phyloP scores from a whole-genome alignment of 306 rosid genomes.

The Adenanthera pavonina region DNA sequence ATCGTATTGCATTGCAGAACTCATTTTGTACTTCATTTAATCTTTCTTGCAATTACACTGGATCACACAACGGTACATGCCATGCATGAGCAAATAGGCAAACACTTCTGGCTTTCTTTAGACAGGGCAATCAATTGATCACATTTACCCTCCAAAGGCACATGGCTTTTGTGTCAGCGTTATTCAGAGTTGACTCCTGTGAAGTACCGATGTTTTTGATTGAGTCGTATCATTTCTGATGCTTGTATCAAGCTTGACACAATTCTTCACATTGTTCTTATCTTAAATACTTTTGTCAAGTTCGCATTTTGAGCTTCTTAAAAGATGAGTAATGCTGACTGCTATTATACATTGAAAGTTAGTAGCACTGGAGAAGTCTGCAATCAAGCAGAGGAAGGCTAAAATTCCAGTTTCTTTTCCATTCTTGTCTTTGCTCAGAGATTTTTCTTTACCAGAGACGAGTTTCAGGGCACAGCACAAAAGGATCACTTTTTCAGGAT shows the following conservation, averaged over 20 bases:
- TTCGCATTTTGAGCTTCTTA: not conserved
- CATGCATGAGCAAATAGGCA: not conserved
- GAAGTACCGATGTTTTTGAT: not conserved
- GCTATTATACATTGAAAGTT: not conserved
- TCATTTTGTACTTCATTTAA: not conserved
- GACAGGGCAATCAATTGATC: not conserved
- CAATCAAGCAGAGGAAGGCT: not conserved
- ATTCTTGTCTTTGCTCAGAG: not conserved
- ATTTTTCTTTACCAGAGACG: not conserved
- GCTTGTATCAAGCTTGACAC: too few species aligned
- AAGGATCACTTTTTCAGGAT: not conserved
- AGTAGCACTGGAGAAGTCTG: not conserved
- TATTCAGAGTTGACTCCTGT: not conserved
- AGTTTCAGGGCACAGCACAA: not conserved
- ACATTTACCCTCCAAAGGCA: not conserved
- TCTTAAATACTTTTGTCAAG: not conserved
- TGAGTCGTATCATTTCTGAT: too few species aligned
- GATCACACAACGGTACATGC: not conserved
- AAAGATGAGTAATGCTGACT: not conserved
- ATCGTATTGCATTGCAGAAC: not conserved
- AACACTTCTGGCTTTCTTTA: not conserved
- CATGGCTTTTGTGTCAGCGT: too few species aligned
- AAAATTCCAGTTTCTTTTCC: not conserved
- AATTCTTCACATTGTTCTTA: too few species aligned
- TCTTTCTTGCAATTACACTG: not conserved